These are phyloP conservation scores for Cystobasidium sp. DNA, from an alignment of 1,284 basidiomycete species.

Conservation along the genomic window DNA sequence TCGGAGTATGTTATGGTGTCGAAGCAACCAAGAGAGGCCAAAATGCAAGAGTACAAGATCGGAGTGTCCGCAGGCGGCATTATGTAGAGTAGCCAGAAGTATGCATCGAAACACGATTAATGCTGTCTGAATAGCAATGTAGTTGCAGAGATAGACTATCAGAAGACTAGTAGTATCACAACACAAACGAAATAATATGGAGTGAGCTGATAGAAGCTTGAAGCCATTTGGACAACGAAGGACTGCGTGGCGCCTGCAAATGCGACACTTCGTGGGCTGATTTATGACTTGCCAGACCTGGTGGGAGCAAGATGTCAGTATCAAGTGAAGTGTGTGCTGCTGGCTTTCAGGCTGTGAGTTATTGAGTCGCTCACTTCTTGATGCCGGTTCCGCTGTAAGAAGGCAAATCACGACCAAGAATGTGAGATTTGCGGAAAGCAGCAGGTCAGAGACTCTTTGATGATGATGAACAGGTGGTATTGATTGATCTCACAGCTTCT, in stretches of 20 bases:
- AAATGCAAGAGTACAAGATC: neutral
- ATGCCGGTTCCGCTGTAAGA: slow-evolving; percentile 18
- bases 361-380: slow-evolving; percentile 18
- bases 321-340: neutral
- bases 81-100: too few species aligned
- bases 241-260: too few species aligned
- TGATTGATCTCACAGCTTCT: slow-evolving; percentile 17
- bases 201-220: too few species aligned
- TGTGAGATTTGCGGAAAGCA: neutral
- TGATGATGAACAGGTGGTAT: neutral
- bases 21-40: neutral
- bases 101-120: too few species aligned
- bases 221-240: too few species aligned
- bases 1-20: neutral
- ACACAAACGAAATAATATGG: too few species aligned
- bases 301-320: neutral
- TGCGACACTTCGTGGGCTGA: neutral
- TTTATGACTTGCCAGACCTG: slow-evolving; percentile 29
- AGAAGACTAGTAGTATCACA: too few species aligned
- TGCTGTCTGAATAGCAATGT: too few species aligned
- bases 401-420: neutral
- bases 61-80: neutral
- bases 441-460: neutral
- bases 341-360: neutral
- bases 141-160: too few species aligned